phyloP scores from a whole-genome alignment of 768 basidiomycete genomes.

The Crepidotus variabilis region DNA sequence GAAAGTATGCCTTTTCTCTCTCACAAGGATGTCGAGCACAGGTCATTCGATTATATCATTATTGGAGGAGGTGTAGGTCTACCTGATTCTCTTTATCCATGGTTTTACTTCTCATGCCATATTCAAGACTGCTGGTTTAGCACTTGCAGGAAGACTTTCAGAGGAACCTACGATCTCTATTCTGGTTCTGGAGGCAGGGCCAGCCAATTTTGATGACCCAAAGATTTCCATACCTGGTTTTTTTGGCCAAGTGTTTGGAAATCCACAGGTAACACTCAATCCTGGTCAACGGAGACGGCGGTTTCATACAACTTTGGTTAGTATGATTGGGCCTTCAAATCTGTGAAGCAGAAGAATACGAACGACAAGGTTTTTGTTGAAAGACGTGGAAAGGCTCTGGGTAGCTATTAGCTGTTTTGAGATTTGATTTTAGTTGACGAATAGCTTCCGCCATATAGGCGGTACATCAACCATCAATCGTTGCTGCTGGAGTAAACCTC shows the following conservation, averaged over 20 bases:
- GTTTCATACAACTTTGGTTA: constrained; percentile 3
- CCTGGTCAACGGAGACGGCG: no score
- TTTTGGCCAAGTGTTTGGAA: constrained; percentile 21
- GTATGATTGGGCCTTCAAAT: constrained; percentile 35
- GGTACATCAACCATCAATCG: constrained; percentile 46
- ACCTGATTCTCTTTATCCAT: background rate
- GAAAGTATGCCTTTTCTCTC: constrained; percentile 12
- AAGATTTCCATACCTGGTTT: constrained; percentile 29
- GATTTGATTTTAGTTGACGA: background rate
- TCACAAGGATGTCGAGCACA: constrained; percentile 4
- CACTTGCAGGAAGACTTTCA: constrained; percentile 28
- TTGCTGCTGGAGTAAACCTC: constrained; percentile 28
- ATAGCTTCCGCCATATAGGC: constrained; percentile 23
- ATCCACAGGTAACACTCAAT: constrained; percentile 21
- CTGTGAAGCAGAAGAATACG: constrained; percentile 23
- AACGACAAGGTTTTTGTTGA: constrained; percentile 23
- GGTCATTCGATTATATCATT: constrained; percentile 13
- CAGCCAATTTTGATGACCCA: constrained; percentile 28
- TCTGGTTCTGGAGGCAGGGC: constrained; percentile 34
- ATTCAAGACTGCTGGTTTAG: constrained; percentile 15
- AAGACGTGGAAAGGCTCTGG: constrained; percentile 29
- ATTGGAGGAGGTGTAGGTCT: constrained; percentile 16
- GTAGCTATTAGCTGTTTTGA: constrained; percentile 15
- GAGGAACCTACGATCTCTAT: constrained; percentile 26
- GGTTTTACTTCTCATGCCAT: background rate